Base-by-base conservation (phyloP, 202 grass and related monocot species). In the Eragrostis tef region DNA sequence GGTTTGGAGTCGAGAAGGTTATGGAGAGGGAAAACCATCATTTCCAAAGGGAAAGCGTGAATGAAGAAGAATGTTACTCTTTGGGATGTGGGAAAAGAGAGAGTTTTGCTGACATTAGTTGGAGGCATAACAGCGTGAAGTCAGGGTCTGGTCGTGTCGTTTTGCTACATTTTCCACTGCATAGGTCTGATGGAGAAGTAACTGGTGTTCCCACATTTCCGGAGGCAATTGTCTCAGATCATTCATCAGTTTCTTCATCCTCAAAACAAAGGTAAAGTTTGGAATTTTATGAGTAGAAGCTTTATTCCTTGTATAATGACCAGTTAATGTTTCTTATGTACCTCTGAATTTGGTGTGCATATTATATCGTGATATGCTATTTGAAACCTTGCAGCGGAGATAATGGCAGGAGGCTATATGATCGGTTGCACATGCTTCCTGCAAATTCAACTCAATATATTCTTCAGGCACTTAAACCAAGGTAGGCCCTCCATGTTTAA, bases 81-180 rank as follows among this genome's bases (percentile, higher is more conserved):
- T 16, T 26, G 17, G 66, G 67, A n/a, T 64, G 74, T 52, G 70
- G 82, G 45, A 81, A 68, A 42, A 20, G 67, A 79, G 69, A 79
- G 47, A 48, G 39, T 51, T 49, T 58, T 0, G 7, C 43, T 71
- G 83, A 85, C 17, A 79, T 78, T 44, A 43, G 26, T 44, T 94
- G 89, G 91, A 89, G 69, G 65, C 72, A 45, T 54, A 94, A 82
- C 68, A 75, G 29, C 62, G 85, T 97, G 77, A 88, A 64, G 52
- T 69, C 77, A 0, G 85, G 91, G 20, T 90, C 91, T 77, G 91
- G 91, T 60, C 87, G 87, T 77, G 74, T 97, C 9, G 57, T 97
- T 83, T 86, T 94, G 59, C 89, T 97, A 64, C 94, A 97, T 50
- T 92, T 94, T 81, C 94, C 91, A 70, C 74, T 97, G 45, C 73